phyloP scores from a whole-genome alignment of 495 filamentous ascomycete genomes.

The Pyrenopolyporus hunteri region DNA sequence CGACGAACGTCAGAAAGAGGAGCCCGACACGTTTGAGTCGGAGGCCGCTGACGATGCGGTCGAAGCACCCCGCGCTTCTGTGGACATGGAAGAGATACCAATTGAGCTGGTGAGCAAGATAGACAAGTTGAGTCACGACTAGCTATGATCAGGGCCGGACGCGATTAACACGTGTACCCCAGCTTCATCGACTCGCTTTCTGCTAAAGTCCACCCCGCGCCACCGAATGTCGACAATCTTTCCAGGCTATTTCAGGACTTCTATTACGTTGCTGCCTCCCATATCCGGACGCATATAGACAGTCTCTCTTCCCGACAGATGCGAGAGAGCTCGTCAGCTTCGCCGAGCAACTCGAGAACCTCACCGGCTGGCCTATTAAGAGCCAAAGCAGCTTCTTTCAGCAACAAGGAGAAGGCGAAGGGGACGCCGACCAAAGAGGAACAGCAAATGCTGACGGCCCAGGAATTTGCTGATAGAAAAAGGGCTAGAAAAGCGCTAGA shows the following conservation, averaged over 20 bases:
- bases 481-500: slow-evolving; percentile 78
- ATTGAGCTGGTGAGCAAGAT: slow-evolving; percentile 89
- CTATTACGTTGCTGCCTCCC: slow-evolving; percentile 79
- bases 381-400: slow-evolving; percentile 58
- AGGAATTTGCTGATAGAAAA: slow-evolving; percentile 80
- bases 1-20: slow-evolving; percentile 29
- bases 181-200: slow-evolving; percentile 92
- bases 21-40: slow-evolving; percentile 57
- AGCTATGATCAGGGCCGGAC: not conserved
- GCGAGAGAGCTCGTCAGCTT: slow-evolving; percentile 63
- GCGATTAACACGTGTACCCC: slow-evolving; percentile 26
- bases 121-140: slow-evolving; percentile 68
- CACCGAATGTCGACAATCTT: slow-evolving; percentile 82
- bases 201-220: slow-evolving; percentile 83
- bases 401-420: slow-evolving; percentile 57
- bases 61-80: slow-evolving; percentile 61
- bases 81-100: slow-evolving; percentile 83
- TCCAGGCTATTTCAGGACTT: slow-evolving; percentile 94
- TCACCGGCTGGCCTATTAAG: slow-evolving; percentile 60
- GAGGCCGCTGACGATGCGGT: slow-evolving; percentile 57
- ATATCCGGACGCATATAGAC: slow-evolving; percentile 88
- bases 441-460: slow-evolving; percentile 90
- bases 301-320: slow-evolving; percentile 75
- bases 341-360: slow-evolving; percentile 54
- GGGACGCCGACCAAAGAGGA: slow-evolving; percentile 50